Evolutionary conservation across 2,329 filamentous ascomycete species (phyloP), one percentile per base, ranked within the genome.

Genomic region (Onygena corvina): DNA sequence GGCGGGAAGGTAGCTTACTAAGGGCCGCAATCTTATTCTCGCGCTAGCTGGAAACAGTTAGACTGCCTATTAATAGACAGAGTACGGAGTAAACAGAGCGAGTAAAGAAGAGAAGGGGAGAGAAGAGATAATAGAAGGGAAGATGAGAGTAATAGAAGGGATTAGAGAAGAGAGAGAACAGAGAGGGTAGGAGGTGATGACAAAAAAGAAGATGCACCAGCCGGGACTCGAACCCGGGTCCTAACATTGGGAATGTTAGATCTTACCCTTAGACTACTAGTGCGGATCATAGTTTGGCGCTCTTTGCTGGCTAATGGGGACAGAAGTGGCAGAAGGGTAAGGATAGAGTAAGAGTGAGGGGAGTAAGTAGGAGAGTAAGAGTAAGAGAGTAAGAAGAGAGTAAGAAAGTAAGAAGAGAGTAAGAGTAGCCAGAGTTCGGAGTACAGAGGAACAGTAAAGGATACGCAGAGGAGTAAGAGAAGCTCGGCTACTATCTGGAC

Each of bases 241-340:
- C 46, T 47, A 47, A 47, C 46, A 47, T 47, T 47, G 46, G 46
- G 46, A 47, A 47, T 47, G 46, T 47, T 47, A 47, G 46, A 47
- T 47, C 46, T 47, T 47, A 47, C 46, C 46, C 46, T 47, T 47
- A 47, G 46, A 47, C 46, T 47, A 47, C 46, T 36, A 47, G 46
- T 47, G 46, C 46, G 29, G 23, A 21, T 21, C 23, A 9, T 18
- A 38, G n/a, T 1, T 38, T n/a, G n/a, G n/a, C n/a, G n/a, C 46
- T 31, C 46, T 47, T 47, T 35, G 46, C 35, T 31, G 35, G 36
- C 46, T 36, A 47, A 31, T 47, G 46, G 30, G 29, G 23, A 21
- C 27, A 45, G n/a, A 14, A 38, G n/a, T 1, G 18, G 34, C 34
- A 38, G 34, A 38, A 18, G 21, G 2, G 2, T 18, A 4, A 16